Evolutionary conservation across 1,139 yeast genomes (phyloP), one percentile per base, ranked within the genome.

Genomic region (Saccharomyces hybrid): DNA sequence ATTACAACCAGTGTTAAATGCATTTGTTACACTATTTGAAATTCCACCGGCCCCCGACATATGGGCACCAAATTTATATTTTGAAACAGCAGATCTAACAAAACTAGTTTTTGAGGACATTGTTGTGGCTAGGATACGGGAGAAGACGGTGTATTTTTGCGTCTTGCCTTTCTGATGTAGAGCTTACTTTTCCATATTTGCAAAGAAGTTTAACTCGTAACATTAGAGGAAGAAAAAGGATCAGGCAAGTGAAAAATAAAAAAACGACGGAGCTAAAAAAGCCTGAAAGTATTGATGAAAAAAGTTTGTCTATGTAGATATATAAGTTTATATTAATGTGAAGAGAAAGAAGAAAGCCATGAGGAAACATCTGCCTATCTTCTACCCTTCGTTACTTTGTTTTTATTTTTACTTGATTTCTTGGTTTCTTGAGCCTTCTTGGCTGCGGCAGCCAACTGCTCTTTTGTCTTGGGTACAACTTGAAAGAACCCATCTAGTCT

Each of bases 401-500:
- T 65, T 56, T 69, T 70, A 57, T 62, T 65, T 55, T 70, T 68
- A 12, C 58, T 61, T 56, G 68, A 66, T 59, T 69, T 71, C 59
- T 72, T 72, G 4, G 71, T 73, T 11, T 73, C 70, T 49, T 74
- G 76, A 11, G 73, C 69, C 62, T 73, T 77, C 55, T 72, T 73
- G 38, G 73, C 71, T 1, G 77, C 70, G 9, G 70, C 67, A 0
- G 71, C 73, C 6, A 73, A 59, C 51, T 76, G 73, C 50, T 74
- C 76, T 55, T 76, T 70, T 0, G 79, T 71, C 66, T 79, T 80
- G 4, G 88, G 83, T 29, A 82, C 83, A 41, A 82, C 88, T 66
- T 81, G 82, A 75, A 93, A 93, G 67, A 93, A 93, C 3, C 96
- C 96, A 66, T 91, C 97, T 42, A 93, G 74, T 61, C 99, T 80